Percentiles rank a stretch among this genome's conserved stretches.
These are phyloP conservation scores for Persicaria maculosa DNA, from an alignment of 148 eudicot species.

Conservation along the genomic window DNA sequence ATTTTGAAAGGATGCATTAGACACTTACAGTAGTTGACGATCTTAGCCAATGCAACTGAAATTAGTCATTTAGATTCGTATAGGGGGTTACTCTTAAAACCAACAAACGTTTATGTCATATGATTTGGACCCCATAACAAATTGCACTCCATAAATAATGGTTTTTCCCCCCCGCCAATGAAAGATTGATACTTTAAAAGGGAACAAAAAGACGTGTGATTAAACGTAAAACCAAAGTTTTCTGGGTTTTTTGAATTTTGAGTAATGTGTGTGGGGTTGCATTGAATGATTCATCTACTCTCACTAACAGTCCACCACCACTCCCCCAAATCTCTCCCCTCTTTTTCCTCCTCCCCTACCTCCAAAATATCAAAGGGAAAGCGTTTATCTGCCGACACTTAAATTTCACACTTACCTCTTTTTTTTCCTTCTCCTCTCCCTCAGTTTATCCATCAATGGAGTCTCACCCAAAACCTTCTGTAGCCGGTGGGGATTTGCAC, in stretches of 20 bases:
- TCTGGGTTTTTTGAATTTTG: slow-evolving; percentile 4
- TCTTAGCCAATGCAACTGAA: too few species aligned
- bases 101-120: neutral
- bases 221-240: slow-evolving; percentile 12
- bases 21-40: too few species aligned
- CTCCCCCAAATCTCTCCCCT: neutral
- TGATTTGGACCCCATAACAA: neutral
- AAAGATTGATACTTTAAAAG: slow-evolving; percentile 3
- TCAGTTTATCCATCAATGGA: neutral
- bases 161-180: neutral
- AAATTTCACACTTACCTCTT: neutral
- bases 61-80: too few species aligned
- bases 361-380: neutral
- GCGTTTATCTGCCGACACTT: slow-evolving; percentile 12
- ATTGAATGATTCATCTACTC: slow-evolving; percentile 17
- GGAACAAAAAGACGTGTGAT: slow-evolving; percentile 9
- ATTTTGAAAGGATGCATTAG: too few species aligned
- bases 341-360: neutral
- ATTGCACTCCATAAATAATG: neutral
- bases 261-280: slow-evolving; percentile 11
- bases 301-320: neutral
- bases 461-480: slow-evolving; percentile 8
- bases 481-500: neutral
- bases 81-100: neutral
- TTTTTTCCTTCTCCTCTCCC: neutral